A percentile compares a stretch with the other conserved stretches of the same genome.
phyloP scores from a whole-genome alignment of 108 stramenopile species.

The Conticribra guillardii region DNA sequence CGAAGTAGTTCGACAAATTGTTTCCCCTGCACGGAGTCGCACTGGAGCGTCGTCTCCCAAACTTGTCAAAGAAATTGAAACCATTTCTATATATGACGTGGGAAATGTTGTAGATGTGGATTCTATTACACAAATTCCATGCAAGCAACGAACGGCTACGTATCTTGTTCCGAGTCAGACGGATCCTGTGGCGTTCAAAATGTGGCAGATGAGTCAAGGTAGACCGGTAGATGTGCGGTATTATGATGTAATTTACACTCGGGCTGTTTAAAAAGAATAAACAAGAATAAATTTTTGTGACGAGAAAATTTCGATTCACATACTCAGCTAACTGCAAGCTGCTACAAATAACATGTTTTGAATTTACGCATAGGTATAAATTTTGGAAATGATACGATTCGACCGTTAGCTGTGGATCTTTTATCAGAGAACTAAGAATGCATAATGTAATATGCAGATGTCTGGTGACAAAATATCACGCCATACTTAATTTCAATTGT shows the following conservation, averaged over 20 bases:
- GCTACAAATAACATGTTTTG: no score
- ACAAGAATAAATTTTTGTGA: no score
- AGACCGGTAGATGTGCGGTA: slow-evolving; percentile 78
- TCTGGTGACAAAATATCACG: no score
- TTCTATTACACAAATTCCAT: slow-evolving; percentile 43
- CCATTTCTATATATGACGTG: slow-evolving; percentile 69
- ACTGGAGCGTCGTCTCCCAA: slow-evolving; percentile 16
- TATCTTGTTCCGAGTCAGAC: slow-evolving; percentile 79
- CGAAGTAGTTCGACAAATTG: slow-evolving; percentile 84
- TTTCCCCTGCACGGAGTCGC: slow-evolving; percentile 42
- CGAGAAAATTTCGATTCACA: no score
- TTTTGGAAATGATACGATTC: no score
- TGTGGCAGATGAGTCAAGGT: slow-evolving; percentile 77
- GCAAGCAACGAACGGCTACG: slow-evolving; percentile 76
- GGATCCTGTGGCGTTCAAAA: slow-evolving; percentile 68
- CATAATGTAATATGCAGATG: no score
- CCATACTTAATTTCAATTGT: no score
- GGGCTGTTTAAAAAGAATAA: no score
- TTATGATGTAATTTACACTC: slow-evolving; percentile 76
- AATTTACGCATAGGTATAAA: no score
- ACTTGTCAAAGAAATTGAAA: slow-evolving; percentile 85
- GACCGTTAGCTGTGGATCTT: no score
- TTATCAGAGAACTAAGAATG: no score
- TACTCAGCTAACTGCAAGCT: no score
- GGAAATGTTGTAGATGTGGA: slow-evolving; percentile 25